A percentile compares a stretch with the other conserved stretches of the same genome.
These are phyloP conservation scores for Nakazawaea peltata DNA, from an alignment of 805 yeast genomes.

Conservation along the genomic window DNA sequence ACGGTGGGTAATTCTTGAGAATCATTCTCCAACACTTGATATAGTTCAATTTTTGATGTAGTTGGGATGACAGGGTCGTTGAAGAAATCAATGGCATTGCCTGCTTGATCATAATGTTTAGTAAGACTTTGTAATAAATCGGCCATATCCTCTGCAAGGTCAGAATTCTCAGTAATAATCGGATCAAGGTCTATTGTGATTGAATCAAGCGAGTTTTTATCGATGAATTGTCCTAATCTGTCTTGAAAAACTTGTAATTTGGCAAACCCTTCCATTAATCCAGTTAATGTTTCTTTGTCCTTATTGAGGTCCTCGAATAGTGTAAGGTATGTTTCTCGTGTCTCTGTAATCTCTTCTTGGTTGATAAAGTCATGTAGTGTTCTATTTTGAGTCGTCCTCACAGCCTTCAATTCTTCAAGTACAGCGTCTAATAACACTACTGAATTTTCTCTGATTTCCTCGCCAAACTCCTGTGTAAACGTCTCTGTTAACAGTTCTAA, in stretches of 20 bases:
- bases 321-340: conserved; percentile 19
- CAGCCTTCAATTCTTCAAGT: conserved; percentile 24
- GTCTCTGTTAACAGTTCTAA: conserved; percentile 21
- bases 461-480: conserved; percentile 16
- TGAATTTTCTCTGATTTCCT: conserved; percentile 18
- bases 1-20: conserved; percentile 51
- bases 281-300: conserved; percentile 19
- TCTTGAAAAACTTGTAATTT: conserved; percentile 3
- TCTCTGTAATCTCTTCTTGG: conserved; percentile 25
- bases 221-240: conserved; percentile 10
- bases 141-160: conserved; percentile 63
- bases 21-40: conserved; percentile 43
- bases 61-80: conserved; percentile 19
- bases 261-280: conserved; percentile 15
- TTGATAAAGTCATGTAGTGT: conserved; percentile 41
- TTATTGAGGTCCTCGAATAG: conserved; percentile 19
- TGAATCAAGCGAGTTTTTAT: conserved; percentile 14
- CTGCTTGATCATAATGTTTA: conserved; percentile 77
- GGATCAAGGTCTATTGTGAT: conserved; percentile 17
- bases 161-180: conserved; percentile 24
- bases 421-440: conserved; percentile 25
- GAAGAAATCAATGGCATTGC: conserved; percentile 34
- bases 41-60: conserved; percentile 29
- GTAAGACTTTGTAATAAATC: conserved; percentile 63
- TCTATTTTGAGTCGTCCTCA: conserved; percentile 15